Conservation (phyloP, 176 grass and related monocot species). For the Stipa capillata region DNA sequence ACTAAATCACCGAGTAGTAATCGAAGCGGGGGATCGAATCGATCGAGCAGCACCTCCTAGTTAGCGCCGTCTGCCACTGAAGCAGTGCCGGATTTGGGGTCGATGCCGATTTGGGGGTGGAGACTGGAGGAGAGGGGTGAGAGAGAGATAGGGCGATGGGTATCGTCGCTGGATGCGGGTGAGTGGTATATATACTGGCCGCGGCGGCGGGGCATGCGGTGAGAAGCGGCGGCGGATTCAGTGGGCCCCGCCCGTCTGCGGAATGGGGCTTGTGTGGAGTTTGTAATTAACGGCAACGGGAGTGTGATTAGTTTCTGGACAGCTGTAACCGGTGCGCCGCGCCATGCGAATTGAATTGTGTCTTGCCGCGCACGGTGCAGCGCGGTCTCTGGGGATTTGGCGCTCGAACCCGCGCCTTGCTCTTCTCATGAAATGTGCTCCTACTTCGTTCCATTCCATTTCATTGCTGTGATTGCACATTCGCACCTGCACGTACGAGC, state of each 20-base stretch:
- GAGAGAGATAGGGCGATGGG: background rate
- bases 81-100: background rate
- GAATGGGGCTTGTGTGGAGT: no score
- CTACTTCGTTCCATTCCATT: background rate
- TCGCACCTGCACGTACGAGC: background rate
- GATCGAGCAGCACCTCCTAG: no score
- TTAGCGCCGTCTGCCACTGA: no score
- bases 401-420: background rate
- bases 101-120: background rate
- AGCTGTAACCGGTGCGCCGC: background rate
- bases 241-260: background rate
- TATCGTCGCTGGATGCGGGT: background rate
- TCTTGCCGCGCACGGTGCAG: background rate
- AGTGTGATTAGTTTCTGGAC: no score
- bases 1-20: background rate
- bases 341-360: no score
- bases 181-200: constrained; percentile 2
- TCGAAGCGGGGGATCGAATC: background rate
- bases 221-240: background rate
- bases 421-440: background rate
- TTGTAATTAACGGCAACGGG: no score
- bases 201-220: background rate
- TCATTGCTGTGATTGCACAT: background rate
- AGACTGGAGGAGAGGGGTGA: background rate
- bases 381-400: background rate